Base-by-base conservation (phyloP, 495 filamentous ascomycete genomes). In the Penicillium simplicissimum region DNA sequence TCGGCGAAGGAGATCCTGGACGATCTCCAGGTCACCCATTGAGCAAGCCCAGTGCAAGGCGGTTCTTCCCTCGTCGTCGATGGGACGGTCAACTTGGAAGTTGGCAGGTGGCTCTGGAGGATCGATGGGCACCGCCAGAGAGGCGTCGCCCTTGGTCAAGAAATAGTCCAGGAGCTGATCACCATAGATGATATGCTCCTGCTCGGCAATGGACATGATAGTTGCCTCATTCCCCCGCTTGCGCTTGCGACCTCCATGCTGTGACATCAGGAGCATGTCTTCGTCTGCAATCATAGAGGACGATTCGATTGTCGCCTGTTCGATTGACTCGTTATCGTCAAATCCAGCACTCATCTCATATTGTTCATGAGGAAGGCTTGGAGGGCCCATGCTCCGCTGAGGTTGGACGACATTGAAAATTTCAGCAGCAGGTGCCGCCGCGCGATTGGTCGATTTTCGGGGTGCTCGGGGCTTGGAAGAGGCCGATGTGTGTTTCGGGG, bases 111-210 rank as follows among this genome's bases (percentile, higher is more conserved):
- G 92, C 43, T 87, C 82, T 8, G 93, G 92, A 23, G 89, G 88
- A 34, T 86, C 81, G 1, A 81, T 69, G 11, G 74, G 73, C 9
- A 82, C 82, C 13, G 79, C 77, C 38, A 88, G 81, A 8, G 86
- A 81, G 60, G 90, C 87, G 67, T 88, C 83, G 35, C 88, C 87
- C 23, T 87, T 85, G 25, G 88, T 88, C 81, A 97, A 88, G 69
- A 98, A 98, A 73, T 98, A 98, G 68, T 98, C 95, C 38, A 98
- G 81, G 13, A 98, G 84, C 59, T 90, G 88, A 60, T 98, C 95
- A 19, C 90, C 89, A 73, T 96, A 98, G 21, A 93, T 79, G n/a
- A 89, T 85, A 71, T 96, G 91, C 60, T 91, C 86, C 64, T 91
- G 90, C 62, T 96, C 90, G 53, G 78, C 85, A 51, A 88, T 74